phyloP scores from a whole-genome alignment of 495 filamentous ascomycete species.

The Podospora didyma region DNA sequence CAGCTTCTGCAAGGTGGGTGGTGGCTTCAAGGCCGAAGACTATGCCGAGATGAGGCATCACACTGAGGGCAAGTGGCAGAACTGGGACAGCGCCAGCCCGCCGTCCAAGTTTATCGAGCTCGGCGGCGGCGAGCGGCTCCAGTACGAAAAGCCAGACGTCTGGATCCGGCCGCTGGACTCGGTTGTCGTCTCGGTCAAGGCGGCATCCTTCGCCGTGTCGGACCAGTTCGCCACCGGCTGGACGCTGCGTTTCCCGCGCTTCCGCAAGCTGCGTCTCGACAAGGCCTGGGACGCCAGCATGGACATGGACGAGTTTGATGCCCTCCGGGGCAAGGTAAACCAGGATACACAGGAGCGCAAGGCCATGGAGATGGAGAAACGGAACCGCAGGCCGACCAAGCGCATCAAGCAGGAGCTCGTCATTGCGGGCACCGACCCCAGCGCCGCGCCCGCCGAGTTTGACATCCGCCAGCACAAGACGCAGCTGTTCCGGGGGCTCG shows the following conservation, averaged over 20 bases:
- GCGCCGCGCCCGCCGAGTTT: slow-evolving; percentile 9
- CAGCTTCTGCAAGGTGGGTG: slow-evolving; percentile 95
- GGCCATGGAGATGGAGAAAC: slow-evolving; percentile 77
- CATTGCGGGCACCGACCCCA: slow-evolving; percentile 62
- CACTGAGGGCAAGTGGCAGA: slow-evolving; percentile 86
- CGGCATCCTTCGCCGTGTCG: slow-evolving; percentile 69
- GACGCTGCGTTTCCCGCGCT: slow-evolving; percentile 89
- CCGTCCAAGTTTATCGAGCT: slow-evolving; percentile 79
- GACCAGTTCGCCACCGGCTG: slow-evolving; percentile 72
- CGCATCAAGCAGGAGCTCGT: slow-evolving; percentile 62
- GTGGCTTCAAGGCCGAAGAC: slow-evolving; percentile 82
- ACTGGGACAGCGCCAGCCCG: slow-evolving; percentile 77
- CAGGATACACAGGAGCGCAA: slow-evolving; percentile 65
- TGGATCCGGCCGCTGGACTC: slow-evolving; percentile 93
- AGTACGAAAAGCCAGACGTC: slow-evolving; percentile 79
- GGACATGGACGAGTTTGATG: slow-evolving; percentile 69
- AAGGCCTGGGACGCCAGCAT: slow-evolving; percentile 80
- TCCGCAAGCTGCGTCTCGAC: slow-evolving; percentile 76
- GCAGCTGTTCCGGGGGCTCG: slow-evolving; percentile 63
- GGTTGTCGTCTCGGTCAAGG: slow-evolving; percentile 84
- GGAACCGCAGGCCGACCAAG: slow-evolving; percentile 59
- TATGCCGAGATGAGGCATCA: slow-evolving; percentile 76
- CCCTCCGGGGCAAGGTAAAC: slow-evolving; percentile 68
- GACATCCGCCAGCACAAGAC: slow-evolving; percentile 24
- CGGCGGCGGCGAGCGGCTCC: slow-evolving; percentile 64